Base-by-base conservation (phyloP, 1,139 yeast genomes). In the Suhomyces bribrorum region DNA sequence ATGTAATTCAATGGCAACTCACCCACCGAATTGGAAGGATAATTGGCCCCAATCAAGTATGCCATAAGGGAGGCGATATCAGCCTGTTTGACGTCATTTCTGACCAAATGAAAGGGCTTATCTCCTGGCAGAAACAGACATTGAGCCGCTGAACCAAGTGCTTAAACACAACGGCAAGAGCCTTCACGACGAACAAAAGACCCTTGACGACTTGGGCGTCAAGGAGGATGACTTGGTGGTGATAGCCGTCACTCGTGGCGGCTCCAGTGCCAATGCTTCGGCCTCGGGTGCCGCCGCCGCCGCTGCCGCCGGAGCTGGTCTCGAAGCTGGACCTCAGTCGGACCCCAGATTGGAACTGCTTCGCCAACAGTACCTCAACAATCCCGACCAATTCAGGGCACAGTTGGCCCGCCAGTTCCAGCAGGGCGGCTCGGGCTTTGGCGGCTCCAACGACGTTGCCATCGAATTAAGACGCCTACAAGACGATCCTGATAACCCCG, bases 21-120 rank as follows among this genome's bases (percentile, higher is more conserved):
- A 22, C 99, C 98, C 2, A 92, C 98, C 1, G 97, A 88, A 60
- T 92, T 92, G 1, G 88, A 81, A 0, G 98, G 97, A 57, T 88
- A 92, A 57, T 90, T 85, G 3, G 85, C 69, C 14, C 98, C 98
- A 44, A 92, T 77, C 38, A 92, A 70, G 57, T 86, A 92, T 0
- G 96, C 81, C 98, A 92, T 92, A 44, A 92, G 69, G 0, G 96
- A 80, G 1, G 98, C 94, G 46, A 92, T 86, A 59, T 68, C 16
- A 48, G 69, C 14, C 45, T 76, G 2, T 73, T 80, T 1, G 89
- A 83, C 38, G 72, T 83, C 75, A 89, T 68, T 57, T 79, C 0
- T 58, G 88, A 7, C 73, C 61, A 11, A 96, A 89, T 57, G 75
- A 90, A 51, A 73, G 79, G 44, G 95, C 95, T 0, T 82, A 85